Conservation (phyloP, 176 grass and related monocot species). For the Poa annua region DNA sequence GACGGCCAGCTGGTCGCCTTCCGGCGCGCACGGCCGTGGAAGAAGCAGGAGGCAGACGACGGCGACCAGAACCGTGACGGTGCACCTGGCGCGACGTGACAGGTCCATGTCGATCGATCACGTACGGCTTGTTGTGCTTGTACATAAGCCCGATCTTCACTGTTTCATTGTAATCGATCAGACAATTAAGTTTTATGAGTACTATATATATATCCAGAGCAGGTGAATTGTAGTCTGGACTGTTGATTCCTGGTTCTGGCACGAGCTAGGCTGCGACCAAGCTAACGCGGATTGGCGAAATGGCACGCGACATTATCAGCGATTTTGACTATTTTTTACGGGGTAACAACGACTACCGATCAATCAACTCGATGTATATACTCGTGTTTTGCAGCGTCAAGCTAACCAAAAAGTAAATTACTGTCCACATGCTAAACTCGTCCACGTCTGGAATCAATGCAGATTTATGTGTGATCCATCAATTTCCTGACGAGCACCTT, state of each 20-base stretch:
- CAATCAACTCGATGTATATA: too few species aligned
- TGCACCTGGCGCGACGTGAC: background rate
- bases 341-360: too few species aligned
- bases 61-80: background rate
- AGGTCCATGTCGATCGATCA: conserved; percentile 31
- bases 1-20: conserved; percentile 22
- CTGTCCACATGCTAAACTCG: too few species aligned
- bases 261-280: conserved; percentile 5
- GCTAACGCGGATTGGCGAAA: conserved; percentile 2
- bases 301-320: background rate
- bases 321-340: background rate
- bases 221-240: too few species aligned
- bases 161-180: too few species aligned
- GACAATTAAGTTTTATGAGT: too few species aligned
- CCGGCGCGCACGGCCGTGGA: conserved; percentile 9
- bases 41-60: conserved; percentile 28
- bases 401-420: too few species aligned
- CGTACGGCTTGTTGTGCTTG: background rate
- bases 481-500: too few species aligned
- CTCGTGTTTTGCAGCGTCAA: too few species aligned
- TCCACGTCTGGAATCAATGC: too few species aligned
- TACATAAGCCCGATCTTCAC: background rate
- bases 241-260: background rate
- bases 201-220: too few species aligned
- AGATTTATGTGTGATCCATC: too few species aligned